phyloP scores from a whole-genome alignment of 495 filamentous ascomycete genomes.

The Hyaloscypha hepaticicola region DNA sequence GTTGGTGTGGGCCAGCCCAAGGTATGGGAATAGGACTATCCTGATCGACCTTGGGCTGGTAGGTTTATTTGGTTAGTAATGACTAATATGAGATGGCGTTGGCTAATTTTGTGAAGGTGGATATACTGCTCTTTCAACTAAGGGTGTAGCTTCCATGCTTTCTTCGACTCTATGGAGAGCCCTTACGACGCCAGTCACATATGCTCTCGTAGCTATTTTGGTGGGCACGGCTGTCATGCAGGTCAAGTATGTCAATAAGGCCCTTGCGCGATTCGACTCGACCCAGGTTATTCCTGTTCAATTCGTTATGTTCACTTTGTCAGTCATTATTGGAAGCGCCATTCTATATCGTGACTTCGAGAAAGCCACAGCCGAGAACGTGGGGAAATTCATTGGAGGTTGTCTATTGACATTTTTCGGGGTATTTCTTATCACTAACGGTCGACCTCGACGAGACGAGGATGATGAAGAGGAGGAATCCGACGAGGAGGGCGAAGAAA shows the following conservation, averaged over 20 bases:
- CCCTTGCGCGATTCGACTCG: constrained; percentile 90
- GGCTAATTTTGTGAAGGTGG: constrained; percentile 59
- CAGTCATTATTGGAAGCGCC: constrained; percentile 90
- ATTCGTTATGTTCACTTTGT: constrained; percentile 94
- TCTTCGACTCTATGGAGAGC: constrained; percentile 84
- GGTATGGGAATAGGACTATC: constrained; percentile 80
- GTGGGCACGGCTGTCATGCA: constrained; percentile 87
- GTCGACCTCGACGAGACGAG: constrained; percentile 45
- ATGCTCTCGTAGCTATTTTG: constrained; percentile 74
- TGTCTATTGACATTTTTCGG: constrained; percentile 90
- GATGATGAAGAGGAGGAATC: constrained; percentile 51
- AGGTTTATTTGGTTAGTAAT: constrained; percentile 76
- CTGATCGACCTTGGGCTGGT: constrained; percentile 92
- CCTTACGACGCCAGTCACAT: constrained; percentile 88
- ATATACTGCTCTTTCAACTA: constrained; percentile 93
- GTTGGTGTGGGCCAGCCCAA: constrained; percentile 78
- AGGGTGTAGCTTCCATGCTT: constrained; percentile 91
- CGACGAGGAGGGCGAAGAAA: constrained; percentile 47
- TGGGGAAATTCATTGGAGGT: constrained; percentile 82
- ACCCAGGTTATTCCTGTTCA: constrained; percentile 97
- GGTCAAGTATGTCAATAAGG: constrained; percentile 93
- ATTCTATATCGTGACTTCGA: constrained; percentile 94
- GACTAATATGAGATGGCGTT: constrained; percentile 6
- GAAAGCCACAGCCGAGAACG: constrained; percentile 64
- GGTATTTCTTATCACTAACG: constrained; percentile 89